Percentiles rank a stretch among this genome's conserved stretches.
These are phyloP conservation scores for Skeletonema costatum DNA, from an alignment of 108 stramenopile species.

Conservation along the genomic window DNA sequence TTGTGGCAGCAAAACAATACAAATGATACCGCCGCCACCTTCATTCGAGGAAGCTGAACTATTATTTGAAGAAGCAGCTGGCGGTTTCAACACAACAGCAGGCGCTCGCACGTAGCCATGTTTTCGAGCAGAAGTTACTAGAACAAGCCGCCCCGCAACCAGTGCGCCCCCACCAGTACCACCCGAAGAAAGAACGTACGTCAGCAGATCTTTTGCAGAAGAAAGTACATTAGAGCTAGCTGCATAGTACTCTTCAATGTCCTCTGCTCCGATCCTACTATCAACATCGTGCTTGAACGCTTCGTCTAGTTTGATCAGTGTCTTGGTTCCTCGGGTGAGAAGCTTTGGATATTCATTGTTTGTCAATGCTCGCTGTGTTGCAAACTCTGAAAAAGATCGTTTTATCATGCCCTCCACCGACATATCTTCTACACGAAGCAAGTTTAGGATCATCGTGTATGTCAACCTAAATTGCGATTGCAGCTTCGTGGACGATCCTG, in stretches of 20 bases:
- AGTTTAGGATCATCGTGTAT: conserved; percentile 97
- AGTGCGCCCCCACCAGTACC: conserved; percentile 58
- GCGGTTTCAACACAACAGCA: conserved; percentile 62
- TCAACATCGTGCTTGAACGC: conserved; percentile 57
- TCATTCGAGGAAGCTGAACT: background rate
- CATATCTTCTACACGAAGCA: conserved; percentile 95
- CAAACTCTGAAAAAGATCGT: conserved; percentile 85
- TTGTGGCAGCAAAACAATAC: conserved; percentile 66
- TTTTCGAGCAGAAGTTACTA: conserved; percentile 70
- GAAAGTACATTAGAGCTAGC: conserved; percentile 47
- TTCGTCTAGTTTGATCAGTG: conserved; percentile 72
- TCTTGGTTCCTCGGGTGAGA: conserved; percentile 72
- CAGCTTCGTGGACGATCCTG: conserved; percentile 88
- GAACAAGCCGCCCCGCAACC: conserved; percentile 61
- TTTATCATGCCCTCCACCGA: conserved; percentile 97
- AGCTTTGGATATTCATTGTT: conserved; percentile 89
- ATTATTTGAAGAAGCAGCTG: conserved; percentile 18
- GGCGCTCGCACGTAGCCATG: conserved; percentile 67
- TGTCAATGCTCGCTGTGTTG: conserved; percentile 93
- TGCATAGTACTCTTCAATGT: conserved; percentile 73
- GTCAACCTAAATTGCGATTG: conserved; percentile 93
- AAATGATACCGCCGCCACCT: background rate
- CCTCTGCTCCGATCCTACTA: conserved; percentile 70
- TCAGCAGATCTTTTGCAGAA: conserved; percentile 52
- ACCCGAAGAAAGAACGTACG: conserved; percentile 49